phyloP scores from a whole-genome alignment of 441 rosid species.

The Erodium trifolium region DNA sequence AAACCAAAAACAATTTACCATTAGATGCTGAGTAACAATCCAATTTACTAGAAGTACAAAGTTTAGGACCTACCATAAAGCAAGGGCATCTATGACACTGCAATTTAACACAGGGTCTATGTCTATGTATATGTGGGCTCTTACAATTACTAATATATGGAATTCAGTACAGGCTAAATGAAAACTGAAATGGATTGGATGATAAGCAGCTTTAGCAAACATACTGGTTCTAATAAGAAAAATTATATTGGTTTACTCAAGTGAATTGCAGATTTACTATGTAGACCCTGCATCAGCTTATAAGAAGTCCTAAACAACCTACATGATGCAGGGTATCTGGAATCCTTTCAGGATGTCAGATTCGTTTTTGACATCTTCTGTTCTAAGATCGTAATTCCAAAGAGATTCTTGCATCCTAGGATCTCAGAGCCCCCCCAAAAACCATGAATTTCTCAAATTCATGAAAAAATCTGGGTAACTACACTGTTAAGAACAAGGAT shows the following conservation, averaged over 20 bases:
- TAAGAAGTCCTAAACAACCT: slow-evolving; percentile 1
- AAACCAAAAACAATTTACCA: background rate
- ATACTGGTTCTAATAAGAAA: background rate
- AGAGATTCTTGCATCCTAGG: no score
- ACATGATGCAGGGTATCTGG: background rate
- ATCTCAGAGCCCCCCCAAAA: no score
- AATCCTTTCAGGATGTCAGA: background rate
- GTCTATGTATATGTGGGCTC: background rate
- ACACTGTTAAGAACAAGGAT: no score
- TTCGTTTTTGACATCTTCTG: no score
- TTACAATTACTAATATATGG: background rate
- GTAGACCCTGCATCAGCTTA: background rate
- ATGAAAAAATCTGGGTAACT: no score
- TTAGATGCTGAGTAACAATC: background rate
- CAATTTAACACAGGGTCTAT: background rate
- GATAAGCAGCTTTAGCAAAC: background rate
- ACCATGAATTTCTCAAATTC: no score
- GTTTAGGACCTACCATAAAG: background rate
- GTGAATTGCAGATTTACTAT: slow-evolving; percentile 1
- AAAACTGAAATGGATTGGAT: background rate
- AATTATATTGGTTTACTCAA: background rate
- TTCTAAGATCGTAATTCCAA: no score
- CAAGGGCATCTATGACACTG: background rate
- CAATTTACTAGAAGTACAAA: background rate
- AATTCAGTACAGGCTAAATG: background rate